phyloP scores from a whole-genome alignment of 139 green algal species.

The Ettlia oleoabundans region DNA sequence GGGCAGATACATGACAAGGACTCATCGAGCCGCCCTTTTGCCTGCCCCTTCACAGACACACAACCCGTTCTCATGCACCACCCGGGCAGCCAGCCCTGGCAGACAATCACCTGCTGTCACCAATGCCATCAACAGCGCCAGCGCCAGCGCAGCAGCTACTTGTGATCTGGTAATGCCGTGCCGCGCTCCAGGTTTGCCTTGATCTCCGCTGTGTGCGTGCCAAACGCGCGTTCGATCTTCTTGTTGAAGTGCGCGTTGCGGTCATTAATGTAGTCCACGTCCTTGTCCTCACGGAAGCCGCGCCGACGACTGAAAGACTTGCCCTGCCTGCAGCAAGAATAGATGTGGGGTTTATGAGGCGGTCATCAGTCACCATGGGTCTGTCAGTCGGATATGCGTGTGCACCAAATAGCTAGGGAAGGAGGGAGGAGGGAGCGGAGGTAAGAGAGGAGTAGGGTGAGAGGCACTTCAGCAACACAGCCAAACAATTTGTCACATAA shows the following conservation, averaged over 20 bases:
- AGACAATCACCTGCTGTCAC: not conserved
- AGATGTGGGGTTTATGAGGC: not conserved
- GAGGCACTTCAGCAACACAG: too few relatives aligned
- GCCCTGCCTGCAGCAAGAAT: constrained; percentile 2
- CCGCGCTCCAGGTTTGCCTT: constrained; percentile 98
- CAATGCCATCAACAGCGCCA: not conserved
- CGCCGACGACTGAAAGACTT: constrained; percentile 80
- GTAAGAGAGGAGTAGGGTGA: too few relatives aligned
- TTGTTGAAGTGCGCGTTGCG: constrained; percentile 97
- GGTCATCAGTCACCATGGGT: too few relatives aligned
- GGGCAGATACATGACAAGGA: too few relatives aligned
- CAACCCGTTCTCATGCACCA: too few relatives aligned
- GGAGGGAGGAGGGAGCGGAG: too few relatives aligned
- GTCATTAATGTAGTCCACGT: constrained; percentile 98
- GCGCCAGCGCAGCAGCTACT: constrained; percentile 5
- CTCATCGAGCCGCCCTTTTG: too few relatives aligned
- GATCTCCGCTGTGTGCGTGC: constrained; percentile 85
- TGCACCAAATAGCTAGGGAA: too few relatives aligned
- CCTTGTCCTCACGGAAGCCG: constrained; percentile 68
- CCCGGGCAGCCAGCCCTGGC: too few relatives aligned
- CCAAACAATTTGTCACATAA: too few relatives aligned
- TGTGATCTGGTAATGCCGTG: constrained; percentile 93
- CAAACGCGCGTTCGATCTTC: constrained; percentile 95
- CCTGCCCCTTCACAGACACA: too few relatives aligned
- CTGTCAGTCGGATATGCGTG: too few relatives aligned